phyloP scores from a whole-genome alignment of 345 rosid genomes.

The Brassica incana region DNA sequence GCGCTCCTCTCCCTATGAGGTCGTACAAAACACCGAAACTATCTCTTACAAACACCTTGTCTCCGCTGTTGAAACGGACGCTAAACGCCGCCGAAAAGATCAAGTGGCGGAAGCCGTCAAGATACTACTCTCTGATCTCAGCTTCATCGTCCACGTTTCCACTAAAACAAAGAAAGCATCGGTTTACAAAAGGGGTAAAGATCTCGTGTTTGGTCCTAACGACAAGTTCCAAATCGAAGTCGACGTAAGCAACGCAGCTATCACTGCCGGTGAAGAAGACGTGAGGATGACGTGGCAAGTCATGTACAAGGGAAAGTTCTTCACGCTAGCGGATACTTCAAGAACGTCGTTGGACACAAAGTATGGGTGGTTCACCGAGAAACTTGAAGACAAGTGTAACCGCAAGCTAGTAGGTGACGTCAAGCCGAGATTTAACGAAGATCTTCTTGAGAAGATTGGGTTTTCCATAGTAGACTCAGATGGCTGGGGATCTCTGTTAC shows the following conservation, averaged over 20 bases:
- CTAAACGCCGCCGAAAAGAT: slow-evolving; percentile 17
- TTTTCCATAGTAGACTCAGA: neutral
- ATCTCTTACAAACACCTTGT: slow-evolving; percentile 13
- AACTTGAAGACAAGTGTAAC: neutral
- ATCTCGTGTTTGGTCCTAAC: slow-evolving; percentile 1
- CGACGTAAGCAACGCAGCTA: neutral
- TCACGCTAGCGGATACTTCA: neutral
- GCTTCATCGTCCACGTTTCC: slow-evolving; percentile 19
- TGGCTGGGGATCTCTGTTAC: neutral
- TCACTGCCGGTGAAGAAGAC: slow-evolving; percentile 1
- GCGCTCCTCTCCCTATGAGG: neutral
- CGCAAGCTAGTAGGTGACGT: slow-evolving; percentile 10
- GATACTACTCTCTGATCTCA: slow-evolving; percentile 18
- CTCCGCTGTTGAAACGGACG: neutral
- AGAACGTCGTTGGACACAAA: neutral
- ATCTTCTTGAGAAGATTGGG: slow-evolving; percentile 21
- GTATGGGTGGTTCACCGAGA: slow-evolving; percentile 20
- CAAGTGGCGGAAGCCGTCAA: neutral
- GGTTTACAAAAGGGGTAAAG: neutral
- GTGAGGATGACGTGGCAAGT: slow-evolving; percentile 20
- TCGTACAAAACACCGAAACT: neutral
- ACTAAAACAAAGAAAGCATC: neutral
- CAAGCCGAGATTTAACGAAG: slow-evolving; percentile 1
- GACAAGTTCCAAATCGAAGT: slow-evolving; percentile 22
- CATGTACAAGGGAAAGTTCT: neutral